phyloP scores from a whole-genome alignment of 768 basidiomycete genomes.

The Tylopilus sp. region DNA sequence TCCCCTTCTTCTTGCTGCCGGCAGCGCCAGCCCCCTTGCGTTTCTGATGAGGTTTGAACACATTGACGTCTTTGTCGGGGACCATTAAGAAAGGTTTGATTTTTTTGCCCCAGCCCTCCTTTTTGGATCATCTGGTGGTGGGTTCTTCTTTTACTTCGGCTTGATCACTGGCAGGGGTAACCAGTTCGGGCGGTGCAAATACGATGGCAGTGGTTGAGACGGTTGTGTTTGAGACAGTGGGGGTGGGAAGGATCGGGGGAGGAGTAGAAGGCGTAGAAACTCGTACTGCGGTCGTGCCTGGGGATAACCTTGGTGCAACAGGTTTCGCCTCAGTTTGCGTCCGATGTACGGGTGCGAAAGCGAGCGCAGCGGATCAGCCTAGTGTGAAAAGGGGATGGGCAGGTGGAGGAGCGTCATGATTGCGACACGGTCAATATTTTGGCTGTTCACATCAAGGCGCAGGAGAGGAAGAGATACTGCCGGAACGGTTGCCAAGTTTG shows the following conservation, averaged over 20 bases:
- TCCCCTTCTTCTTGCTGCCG: slow-evolving; percentile 44
- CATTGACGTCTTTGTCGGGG: slow-evolving; percentile 85
- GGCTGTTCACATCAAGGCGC: slow-evolving; percentile 34
- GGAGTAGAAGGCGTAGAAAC: slow-evolving; percentile 36
- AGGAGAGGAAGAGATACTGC: slow-evolving; percentile 50
- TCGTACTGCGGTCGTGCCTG: slow-evolving; percentile 54
- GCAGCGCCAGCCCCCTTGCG: slow-evolving; percentile 46
- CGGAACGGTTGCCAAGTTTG: too few relatives aligned
- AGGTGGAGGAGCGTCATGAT: slow-evolving; percentile 24
- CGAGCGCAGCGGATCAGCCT: slow-evolving; percentile 90
- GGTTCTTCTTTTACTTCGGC: slow-evolving; percentile 26
- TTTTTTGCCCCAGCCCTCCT: slow-evolving; percentile 80
- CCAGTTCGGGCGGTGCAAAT: slow-evolving; percentile 63
- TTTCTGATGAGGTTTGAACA: slow-evolving; percentile 63
- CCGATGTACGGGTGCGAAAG: slow-evolving; percentile 81
- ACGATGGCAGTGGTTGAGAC: slow-evolving; percentile 62
- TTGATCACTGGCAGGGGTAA: slow-evolving; percentile 29
- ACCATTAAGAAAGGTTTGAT: slow-evolving; percentile 90
- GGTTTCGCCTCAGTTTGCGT: slow-evolving; percentile 58
- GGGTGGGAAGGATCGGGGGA: slow-evolving; percentile 30
- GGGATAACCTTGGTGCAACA: slow-evolving; percentile 30
- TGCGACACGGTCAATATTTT: slow-evolving; percentile 37
- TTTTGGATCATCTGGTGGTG: slow-evolving; percentile 36
- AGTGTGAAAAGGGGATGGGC: slow-evolving; percentile 1
- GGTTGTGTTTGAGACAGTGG: slow-evolving; percentile 24